Base-by-base conservation (phyloP, 78 protist genomes). In the Dictyostelium brefeldianum region DNA sequence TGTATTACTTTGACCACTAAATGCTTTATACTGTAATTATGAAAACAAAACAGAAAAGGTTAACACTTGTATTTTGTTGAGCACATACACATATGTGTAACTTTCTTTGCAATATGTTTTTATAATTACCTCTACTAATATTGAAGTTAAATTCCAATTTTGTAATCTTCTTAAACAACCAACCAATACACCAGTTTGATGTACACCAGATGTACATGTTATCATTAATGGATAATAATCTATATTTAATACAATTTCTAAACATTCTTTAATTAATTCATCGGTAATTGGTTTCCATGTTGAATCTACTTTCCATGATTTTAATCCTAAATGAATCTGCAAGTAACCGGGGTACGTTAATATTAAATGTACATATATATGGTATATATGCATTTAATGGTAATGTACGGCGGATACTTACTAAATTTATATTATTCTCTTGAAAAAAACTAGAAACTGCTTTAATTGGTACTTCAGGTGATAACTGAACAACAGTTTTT, bases 151-250 rank as follows among this genome's bases (percentile, higher is more conserved):
- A 54, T 90, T 94, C 98, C 98, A 97, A 74, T 74, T 51, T 80
- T 97, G 97, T 59, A 97, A 78, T 43, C 94, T 29, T n/a, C 98
- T 74, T 22, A 97, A 91, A 74, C 98, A 97, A 14, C 97, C 98
- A 12, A 96, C 97, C 6, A 97, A 78, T 5, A 94, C 91, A 31
- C 97, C 97, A 22, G 95, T 96, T 64, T 97, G 98, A 29, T 96
- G 81, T 7, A 97, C 81, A 43, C 98, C 98, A 9, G 95, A 91
- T 5, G 96, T 95, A 87, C 98, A 97, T 27, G 90, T 92, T 53
- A 97, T 82, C 92, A 97, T 82, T 57, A 97, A 27, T 1, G 98
- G 98, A 54, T 97, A 95, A n/a, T 79, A 70, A 53, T 62, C 75
- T 43, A n/a, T 50, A 70, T 97, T 84, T 69, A 96, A 84, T 9